phyloP scores from a whole-genome alignment of 1,284 basidiomycete genomes.

The Tilletia horrida region DNA sequence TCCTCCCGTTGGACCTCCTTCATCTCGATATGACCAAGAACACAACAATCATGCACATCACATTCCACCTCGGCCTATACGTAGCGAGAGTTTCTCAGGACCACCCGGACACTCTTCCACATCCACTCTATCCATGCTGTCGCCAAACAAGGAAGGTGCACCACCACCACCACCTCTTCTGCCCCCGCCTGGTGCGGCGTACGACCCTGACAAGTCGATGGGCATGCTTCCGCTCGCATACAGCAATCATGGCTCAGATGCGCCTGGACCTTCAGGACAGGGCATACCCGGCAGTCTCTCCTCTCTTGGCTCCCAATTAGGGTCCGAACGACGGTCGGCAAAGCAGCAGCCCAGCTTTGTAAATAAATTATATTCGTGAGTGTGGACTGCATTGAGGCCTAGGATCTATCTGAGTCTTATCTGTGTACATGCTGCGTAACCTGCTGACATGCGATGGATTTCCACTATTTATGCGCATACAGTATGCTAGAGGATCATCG shows the following conservation, averaged over 20 bases:
- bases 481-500: constrained; percentile 47
- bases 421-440: too few species aligned
- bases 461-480: not conserved
- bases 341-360: constrained; percentile 50
- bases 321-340: not conserved
- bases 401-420: too few species aligned
- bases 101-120: too few species aligned
- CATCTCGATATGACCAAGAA: too few species aligned
- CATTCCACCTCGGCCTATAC: too few species aligned
- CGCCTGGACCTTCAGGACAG: not conserved
- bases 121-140: too few species aligned
- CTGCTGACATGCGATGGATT: not conserved
- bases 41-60: too few species aligned
- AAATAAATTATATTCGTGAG: constrained; percentile 42
- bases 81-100: too few species aligned
- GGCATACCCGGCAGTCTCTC: constrained; percentile 9
- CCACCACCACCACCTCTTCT: not conserved
- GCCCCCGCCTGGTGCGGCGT: not conserved
- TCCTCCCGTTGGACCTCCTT: too few species aligned
- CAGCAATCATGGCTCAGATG: not conserved
- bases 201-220: not conserved
- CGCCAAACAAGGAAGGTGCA: not conserved
- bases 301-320: constrained; percentile 5
- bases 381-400: not conserved
- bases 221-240: not conserved